Evolutionary conservation across 345 rosid genomes (phyloP).

Genomic region (Pistacia integerrima): DNA sequence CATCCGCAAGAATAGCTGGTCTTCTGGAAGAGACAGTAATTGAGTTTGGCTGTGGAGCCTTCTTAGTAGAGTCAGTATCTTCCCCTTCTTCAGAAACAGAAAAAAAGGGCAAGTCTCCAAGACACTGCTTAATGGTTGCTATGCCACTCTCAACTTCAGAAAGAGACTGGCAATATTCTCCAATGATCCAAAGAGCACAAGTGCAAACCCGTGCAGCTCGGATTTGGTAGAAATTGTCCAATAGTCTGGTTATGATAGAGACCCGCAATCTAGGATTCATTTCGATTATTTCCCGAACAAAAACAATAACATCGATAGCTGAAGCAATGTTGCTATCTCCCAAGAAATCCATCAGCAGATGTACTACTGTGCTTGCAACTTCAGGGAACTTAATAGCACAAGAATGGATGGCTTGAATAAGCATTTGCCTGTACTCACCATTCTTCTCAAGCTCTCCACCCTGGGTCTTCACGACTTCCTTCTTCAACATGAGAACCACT

Average conservation of each 20-base stretch:
- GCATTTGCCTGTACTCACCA: constrained; percentile 92
- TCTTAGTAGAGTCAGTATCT: constrained; percentile 60
- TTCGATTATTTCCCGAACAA: constrained; percentile 86
- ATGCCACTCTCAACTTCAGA: constrained; percentile 88
- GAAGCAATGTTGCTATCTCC: constrained; percentile 91
- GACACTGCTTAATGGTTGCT: constrained; percentile 79
- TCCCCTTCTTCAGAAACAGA: constrained; percentile 73
- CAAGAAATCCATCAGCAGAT: constrained; percentile 88
- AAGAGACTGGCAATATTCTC: constrained; percentile 84
- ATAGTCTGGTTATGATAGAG: constrained; percentile 80
- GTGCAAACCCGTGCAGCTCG: constrained; percentile 87
- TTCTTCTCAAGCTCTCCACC: constrained; percentile 87
- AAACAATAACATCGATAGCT: constrained; percentile 73
- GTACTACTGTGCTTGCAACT: constrained; percentile 93
- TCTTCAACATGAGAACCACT: constrained; percentile 77
- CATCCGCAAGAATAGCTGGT: constrained; percentile 89
- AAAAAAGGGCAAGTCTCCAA: constrained; percentile 84
- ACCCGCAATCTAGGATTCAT: constrained; percentile 83
- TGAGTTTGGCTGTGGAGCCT: constrained; percentile 54
- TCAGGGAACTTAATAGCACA: constrained; percentile 92
- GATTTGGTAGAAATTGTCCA: constrained; percentile 89
- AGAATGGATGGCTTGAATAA: constrained; percentile 87
- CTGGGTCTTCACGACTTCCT: constrained; percentile 93
- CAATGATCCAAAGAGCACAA: constrained; percentile 92
- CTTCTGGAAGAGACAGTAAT: constrained; percentile 71